These are phyloP conservation scores for Nitzschia inconspicua DNA, from an alignment of 108 stramenopile species.

Conservation along the genomic window DNA sequence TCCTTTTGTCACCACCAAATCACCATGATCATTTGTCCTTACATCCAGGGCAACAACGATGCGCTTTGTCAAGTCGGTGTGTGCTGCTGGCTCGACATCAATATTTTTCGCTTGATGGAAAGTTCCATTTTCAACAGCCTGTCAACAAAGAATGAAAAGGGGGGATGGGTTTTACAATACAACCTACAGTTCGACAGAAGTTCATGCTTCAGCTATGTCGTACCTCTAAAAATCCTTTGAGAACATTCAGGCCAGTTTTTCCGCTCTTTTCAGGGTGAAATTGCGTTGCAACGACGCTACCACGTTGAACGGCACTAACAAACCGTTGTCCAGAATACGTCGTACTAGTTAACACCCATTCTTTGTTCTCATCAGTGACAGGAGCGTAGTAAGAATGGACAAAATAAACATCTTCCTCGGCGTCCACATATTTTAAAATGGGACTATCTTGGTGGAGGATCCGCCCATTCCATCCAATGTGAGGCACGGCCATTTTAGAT, in stretches of 20 bases:
- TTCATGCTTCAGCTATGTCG: constrained; percentile 25
- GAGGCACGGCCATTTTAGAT: constrained; percentile 79
- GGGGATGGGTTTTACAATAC: background rate
- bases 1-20: constrained; percentile 98
- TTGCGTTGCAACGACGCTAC: constrained; percentile 91
- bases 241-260: constrained; percentile 73
- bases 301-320: constrained; percentile 87
- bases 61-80: constrained; percentile 79
- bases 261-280: constrained; percentile 99
- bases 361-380: constrained; percentile 66
- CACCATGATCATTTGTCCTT: constrained; percentile 92
- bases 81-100: constrained; percentile 30
- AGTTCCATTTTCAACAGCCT: constrained; percentile 80
- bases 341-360: constrained; percentile 89
- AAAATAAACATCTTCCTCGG: constrained; percentile 83
- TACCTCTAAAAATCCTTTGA: constrained; percentile 85
- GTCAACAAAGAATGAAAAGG: background rate
- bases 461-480: constrained; percentile 99
- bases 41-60: constrained; percentile 96
- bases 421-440: constrained; percentile 55
- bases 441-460: constrained; percentile 71
- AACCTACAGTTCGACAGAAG: background rate
- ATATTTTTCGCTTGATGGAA: constrained; percentile 51
- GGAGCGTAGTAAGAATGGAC: constrained; percentile 96
- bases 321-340: constrained; percentile 84